Conservation (phyloP, 768 basidiomycete species). For the Chalciporus sphaerocephalus region DNA sequence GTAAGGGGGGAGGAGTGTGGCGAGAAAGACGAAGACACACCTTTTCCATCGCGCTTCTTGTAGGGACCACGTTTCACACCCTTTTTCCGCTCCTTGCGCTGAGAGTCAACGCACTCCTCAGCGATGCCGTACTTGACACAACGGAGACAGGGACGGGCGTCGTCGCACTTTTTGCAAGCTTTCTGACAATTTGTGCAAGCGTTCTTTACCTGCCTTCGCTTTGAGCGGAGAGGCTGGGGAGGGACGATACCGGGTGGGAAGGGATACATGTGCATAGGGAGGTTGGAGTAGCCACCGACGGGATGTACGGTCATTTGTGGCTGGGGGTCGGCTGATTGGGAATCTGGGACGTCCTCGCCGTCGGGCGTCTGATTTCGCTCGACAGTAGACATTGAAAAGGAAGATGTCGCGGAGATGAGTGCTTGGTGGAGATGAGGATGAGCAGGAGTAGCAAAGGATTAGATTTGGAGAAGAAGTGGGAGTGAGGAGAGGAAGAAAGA, state of each 20-base stretch:
- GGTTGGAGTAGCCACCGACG: slow-evolving; percentile 43
- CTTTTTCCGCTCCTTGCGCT: slow-evolving; percentile 88
- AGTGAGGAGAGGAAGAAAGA: slow-evolving; percentile 3
- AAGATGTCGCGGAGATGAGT: slow-evolving; percentile 22
- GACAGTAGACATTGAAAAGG: slow-evolving; percentile 31
- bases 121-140: slow-evolving; percentile 88
- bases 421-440: slow-evolving; percentile 32
- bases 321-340: slow-evolving; percentile 36
- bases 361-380: slow-evolving; percentile 40
- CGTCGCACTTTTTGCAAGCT: slow-evolving; percentile 90
- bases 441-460: slow-evolving; percentile 31
- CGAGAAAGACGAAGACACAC: slow-evolving; percentile 45
- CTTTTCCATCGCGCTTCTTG: slow-evolving; percentile 94
- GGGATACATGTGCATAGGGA: slow-evolving; percentile 70
- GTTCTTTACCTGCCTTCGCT: slow-evolving; percentile 87
- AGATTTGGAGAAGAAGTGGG: slow-evolving; percentile 27
- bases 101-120: slow-evolving; percentile 85
- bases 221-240: slow-evolving; percentile 55
- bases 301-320: slow-evolving; percentile 51
- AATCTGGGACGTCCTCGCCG: slow-evolving; percentile 36
- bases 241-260: slow-evolving; percentile 49
- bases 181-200: slow-evolving; percentile 90
- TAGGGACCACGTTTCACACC: slow-evolving; percentile 84
- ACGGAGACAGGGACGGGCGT: slow-evolving; percentile 86
- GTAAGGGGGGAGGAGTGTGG: slow-evolving; percentile 17